A percentile compares a stretch with the other conserved stretches of the same genome.
Conservation (phyloP, 352 stramenopile genomes). For the Peronosclerospora sorghi region DNA sequence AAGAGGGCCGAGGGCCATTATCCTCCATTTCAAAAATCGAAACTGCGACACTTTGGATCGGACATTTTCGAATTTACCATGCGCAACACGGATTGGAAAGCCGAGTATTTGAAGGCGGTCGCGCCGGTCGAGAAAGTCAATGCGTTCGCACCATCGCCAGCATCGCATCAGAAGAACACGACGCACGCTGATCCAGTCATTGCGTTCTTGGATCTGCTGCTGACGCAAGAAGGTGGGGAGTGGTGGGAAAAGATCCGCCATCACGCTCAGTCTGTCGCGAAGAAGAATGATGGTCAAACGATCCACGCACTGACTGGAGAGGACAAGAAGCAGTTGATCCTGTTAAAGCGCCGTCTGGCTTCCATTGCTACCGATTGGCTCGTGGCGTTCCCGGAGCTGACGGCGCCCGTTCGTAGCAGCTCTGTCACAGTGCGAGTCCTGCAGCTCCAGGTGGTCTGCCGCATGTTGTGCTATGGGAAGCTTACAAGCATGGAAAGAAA, state of each 20-base stretch:
- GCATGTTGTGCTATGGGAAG: slow-evolving; percentile 28
- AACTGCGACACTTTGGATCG: slow-evolving; percentile 2
- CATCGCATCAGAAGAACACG: slow-evolving; percentile 3
- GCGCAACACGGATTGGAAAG: slow-evolving; percentile 14
- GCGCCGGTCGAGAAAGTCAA: slow-evolving; percentile 6
- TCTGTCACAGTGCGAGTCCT: slow-evolving; percentile 38
- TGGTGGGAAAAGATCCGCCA: slow-evolving; percentile 11
- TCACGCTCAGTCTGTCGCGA: not conserved
- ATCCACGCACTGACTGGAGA: not conserved
- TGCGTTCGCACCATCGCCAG: not conserved
- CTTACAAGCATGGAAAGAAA: slow-evolving; percentile 18
- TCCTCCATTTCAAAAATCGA: no score
- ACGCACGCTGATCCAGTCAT: slow-evolving; percentile 4
- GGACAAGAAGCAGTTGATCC: slow-evolving; percentile 10
- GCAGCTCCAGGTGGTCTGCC: slow-evolving; percentile 55
- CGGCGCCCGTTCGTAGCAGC: slow-evolving; percentile 12
- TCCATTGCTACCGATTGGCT: slow-evolving; percentile 14
- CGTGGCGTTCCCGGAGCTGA: slow-evolving; percentile 20
- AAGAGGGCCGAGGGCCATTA: no score
- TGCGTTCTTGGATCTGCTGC: slow-evolving; percentile 17
- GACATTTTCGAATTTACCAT: slow-evolving; percentile 6
- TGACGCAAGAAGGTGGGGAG: slow-evolving; percentile 20
- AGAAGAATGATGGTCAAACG: slow-evolving; percentile 5
- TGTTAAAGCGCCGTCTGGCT: slow-evolving; percentile 13
- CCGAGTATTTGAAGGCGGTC: slow-evolving; percentile 14